Evolutionary conservation across 2,329 filamentous ascomycete genomes (phyloP).

Genomic region (Botrytis porri): DNA sequence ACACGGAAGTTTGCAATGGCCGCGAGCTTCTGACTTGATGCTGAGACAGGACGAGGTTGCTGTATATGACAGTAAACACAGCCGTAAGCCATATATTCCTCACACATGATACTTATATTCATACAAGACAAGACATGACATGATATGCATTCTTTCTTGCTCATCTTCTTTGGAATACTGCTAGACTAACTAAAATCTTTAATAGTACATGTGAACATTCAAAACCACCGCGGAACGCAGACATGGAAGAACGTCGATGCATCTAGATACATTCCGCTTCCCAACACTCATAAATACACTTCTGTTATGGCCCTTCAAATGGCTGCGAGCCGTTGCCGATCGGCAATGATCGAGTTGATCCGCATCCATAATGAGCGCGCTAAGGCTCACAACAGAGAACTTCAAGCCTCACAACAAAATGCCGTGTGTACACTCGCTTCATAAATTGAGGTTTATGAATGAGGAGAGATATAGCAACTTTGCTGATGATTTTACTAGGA

Average conservation of each 20-base stretch:
- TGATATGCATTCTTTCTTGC: neutral
- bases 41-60: neutral
- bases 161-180: neutral
- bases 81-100: neutral
- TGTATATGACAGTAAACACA: neutral
- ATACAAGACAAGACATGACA: neutral
- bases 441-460: neutral
- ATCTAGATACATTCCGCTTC: neutral
- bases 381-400: neutral
- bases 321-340: neutral
- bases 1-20: accelerated
- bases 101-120: neutral
- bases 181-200: neutral
- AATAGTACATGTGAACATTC: neutral
- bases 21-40: neutral
- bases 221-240: neutral
- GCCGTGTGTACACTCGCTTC: neutral
- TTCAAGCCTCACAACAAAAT: neutral
- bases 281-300: neutral
- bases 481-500: neutral
- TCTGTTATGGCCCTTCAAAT: accelerated
- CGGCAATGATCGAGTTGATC: neutral
- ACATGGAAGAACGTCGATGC: neutral
- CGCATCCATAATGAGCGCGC: neutral
- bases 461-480: neutral